These are phyloP conservation scores for Letharia columbiana DNA, from an alignment of 495 filamentous ascomycete genomes.

Conservation along the genomic window DNA sequence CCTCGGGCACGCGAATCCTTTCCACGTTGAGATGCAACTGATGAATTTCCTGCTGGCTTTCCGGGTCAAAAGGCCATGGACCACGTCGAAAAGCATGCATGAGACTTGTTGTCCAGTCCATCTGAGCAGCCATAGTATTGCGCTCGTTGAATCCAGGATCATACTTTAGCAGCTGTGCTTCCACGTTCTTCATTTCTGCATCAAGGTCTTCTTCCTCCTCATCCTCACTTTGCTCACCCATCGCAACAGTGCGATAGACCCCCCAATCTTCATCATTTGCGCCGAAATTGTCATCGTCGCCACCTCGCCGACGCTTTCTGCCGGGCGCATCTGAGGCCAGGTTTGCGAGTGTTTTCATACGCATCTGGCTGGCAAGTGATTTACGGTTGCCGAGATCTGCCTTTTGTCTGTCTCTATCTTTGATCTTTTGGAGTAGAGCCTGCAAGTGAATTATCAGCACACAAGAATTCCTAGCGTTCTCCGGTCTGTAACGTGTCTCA, in stretches of 20 bases:
- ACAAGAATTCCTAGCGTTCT: not conserved
- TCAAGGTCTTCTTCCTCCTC: constrained; percentile 82
- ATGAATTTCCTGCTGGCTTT: constrained; percentile 70
- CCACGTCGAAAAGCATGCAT: constrained; percentile 85
- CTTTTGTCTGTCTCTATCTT: constrained; percentile 85
- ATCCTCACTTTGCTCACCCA: constrained; percentile 64
- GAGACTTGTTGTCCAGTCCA: constrained; percentile 86
- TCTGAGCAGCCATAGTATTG: constrained; percentile 81
- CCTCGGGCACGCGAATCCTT: constrained; percentile 90
- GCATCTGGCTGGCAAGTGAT: constrained; percentile 86
- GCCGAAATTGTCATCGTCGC: constrained; percentile 85
- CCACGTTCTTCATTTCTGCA: constrained; percentile 59
- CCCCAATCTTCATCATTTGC: constrained; percentile 97
- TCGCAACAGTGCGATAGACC: constrained; percentile 85
- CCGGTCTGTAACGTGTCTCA: constrained; percentile 21
- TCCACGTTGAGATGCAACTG: constrained; percentile 95
- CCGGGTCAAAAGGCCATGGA: constrained; percentile 72
- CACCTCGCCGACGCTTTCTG: constrained; percentile 70
- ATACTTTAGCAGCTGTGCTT: constrained; percentile 74
- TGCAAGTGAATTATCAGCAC: constrained; percentile 22
- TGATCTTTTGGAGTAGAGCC: constrained; percentile 69
- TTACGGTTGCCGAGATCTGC: constrained; percentile 92
- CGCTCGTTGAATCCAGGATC: constrained; percentile 85
- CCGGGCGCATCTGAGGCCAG: constrained; percentile 84
- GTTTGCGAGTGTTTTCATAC: constrained; percentile 97